Evolutionary conservation across 768 basidiomycete genomes (phyloP).

Genomic region (Naganishia antarctica): DNA sequence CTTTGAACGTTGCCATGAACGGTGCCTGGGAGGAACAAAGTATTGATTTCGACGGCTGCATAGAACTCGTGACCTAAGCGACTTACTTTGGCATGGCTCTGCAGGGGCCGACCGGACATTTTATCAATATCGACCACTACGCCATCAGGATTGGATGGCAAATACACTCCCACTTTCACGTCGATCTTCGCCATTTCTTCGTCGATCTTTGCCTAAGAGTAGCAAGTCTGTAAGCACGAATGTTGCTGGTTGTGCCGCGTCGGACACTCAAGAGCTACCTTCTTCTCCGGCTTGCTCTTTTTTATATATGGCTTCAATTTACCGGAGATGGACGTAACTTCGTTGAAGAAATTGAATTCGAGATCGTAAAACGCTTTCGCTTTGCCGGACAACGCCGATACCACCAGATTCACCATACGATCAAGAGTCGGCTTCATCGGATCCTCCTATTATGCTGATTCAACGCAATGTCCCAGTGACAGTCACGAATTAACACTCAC

Average conservation of each 20-base stretch:
- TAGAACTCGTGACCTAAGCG: neutral
- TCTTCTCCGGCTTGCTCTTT: conserved; percentile 91
- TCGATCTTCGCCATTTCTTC: conserved; percentile 96
- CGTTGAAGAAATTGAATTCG: conserved; percentile 91
- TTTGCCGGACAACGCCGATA: conserved; percentile 78
- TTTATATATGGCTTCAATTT: conserved; percentile 96
- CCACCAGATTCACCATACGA: conserved; percentile 70
- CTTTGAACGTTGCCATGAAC: conserved; percentile 99
- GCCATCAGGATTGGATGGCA: conserved; percentile 96
- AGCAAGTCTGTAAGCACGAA: conserved; percentile 18
- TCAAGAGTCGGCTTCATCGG: conserved; percentile 96
- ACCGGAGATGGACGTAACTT: conserved; percentile 96
- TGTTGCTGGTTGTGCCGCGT: conserved; percentile 18
- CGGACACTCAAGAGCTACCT: conserved; percentile 61
- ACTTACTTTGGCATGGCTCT: conserved; percentile 90
- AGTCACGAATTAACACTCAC: conserved; percentile 52
- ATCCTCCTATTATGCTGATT: conserved; percentile 63
- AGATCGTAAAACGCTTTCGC: conserved; percentile 84
- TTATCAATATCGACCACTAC: conserved; percentile 95
- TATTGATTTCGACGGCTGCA: conserved; percentile 18
- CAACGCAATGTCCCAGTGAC: neutral
- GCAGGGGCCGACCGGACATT: conserved; percentile 88
- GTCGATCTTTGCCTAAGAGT: conserved; percentile 84
- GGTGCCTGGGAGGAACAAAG: conserved; percentile 64
- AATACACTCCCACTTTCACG: conserved; percentile 90